Conservation (phyloP, 352 stramenopile species). For the Globisporangium mamillatum region DNA sequence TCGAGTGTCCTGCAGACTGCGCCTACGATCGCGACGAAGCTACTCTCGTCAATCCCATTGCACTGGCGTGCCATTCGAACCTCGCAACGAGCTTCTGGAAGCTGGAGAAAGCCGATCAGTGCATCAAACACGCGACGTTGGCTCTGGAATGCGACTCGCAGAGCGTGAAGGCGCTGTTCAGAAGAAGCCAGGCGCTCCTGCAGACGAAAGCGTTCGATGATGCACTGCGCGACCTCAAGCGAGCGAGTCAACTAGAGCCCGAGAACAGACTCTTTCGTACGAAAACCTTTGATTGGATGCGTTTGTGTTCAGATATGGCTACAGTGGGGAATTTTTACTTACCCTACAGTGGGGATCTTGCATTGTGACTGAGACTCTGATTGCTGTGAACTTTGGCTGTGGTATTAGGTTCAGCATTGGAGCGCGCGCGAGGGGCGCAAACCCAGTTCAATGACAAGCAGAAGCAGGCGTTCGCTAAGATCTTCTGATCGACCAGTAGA, state of each 20-base stretch:
- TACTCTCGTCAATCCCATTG: conserved; percentile 28
- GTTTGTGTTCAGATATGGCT: neutral
- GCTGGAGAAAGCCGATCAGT: conserved; percentile 31
- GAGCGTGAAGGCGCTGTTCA: conserved; percentile 65
- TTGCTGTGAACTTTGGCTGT: neutral
- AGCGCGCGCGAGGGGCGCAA: conserved; percentile 27
- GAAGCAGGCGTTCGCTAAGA: conserved; percentile 32
- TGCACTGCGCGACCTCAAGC: conserved; percentile 50
- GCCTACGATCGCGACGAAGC: conserved; percentile 38
- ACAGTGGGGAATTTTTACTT: neutral
- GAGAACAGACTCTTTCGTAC: conserved; percentile 43
- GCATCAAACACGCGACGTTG: conserved; percentile 44
- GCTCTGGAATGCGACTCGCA: conserved; percentile 40
- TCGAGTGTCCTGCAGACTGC: conserved; percentile 43
- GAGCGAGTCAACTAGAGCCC: conserved; percentile 32
- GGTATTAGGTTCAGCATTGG: conserved; percentile 25
- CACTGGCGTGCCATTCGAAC: conserved; percentile 53
- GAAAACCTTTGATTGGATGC: neutral
- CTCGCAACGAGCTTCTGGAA: conserved; percentile 67
- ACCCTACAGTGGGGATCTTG: too few relatives aligned
- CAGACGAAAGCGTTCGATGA: conserved; percentile 54
- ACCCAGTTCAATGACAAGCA: conserved; percentile 39
- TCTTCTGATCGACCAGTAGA: conserved; percentile 20
- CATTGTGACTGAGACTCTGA: neutral
- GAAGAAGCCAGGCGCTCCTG: conserved; percentile 59